Evolutionary conservation across 169 alveolate species (phyloP).

Genomic region (Haemoproteus tartakovskyi): DNA sequence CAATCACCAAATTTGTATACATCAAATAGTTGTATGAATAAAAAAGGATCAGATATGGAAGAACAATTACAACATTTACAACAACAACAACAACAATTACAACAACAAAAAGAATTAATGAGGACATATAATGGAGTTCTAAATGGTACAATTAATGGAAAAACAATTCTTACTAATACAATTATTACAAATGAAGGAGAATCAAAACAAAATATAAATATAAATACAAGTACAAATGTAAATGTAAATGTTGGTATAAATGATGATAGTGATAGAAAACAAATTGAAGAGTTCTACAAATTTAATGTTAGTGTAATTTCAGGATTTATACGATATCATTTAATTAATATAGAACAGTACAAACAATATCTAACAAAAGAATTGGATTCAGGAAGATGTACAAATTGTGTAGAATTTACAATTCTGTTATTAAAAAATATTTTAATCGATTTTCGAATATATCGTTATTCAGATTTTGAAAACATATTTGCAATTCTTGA

Average conservation of each 20-base stretch:
- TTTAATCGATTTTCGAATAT: slow-evolving; percentile 51
- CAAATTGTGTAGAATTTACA: slow-evolving; percentile 6
- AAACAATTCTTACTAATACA: not conserved
- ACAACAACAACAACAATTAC: not conserved
- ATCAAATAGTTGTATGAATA: no score
- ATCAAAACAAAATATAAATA: no score
- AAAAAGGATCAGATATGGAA: no score
- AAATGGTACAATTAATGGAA: no score
- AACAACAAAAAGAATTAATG: not conserved
- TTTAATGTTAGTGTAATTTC: slow-evolving; percentile 33
- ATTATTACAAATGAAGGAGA: not conserved
- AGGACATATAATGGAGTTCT: no score
- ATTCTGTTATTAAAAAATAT: slow-evolving; percentile 12
- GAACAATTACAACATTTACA: not conserved
- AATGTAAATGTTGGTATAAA: no score
- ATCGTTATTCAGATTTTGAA: slow-evolving; percentile 48
- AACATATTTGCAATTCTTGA: slow-evolving; percentile 26
- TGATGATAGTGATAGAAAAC: not conserved
- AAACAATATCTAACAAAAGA: slow-evolving; percentile 15
- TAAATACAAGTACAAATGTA: no score
- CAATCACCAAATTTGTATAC: not conserved
- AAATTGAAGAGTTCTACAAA: not conserved
- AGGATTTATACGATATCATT: slow-evolving; percentile 46
- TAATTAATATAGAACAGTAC: slow-evolving; percentile 39
- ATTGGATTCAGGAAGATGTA: not conserved